These are phyloP conservation scores for Zygnema circumcarinatum DNA, from an alignment of 139 green algal species.

Conservation along the genomic window DNA sequence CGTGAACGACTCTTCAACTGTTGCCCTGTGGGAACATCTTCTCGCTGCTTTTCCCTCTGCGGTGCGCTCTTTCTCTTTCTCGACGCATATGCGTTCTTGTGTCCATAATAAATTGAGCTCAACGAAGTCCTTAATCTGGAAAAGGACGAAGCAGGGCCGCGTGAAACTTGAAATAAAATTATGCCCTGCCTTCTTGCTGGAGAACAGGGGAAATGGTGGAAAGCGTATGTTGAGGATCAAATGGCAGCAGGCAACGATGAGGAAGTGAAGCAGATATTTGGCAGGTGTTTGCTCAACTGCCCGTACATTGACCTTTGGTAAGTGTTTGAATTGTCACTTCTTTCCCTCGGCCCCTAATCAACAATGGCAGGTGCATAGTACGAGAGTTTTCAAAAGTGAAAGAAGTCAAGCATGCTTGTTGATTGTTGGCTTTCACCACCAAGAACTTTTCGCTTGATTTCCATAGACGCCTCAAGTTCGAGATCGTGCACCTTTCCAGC, in stretches of 20 bases:
- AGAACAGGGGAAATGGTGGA: constrained; percentile 63
- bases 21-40: constrained; percentile 6
- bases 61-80: not conserved
- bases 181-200: not conserved
- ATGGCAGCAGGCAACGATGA: constrained; percentile 59
- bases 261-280: constrained; percentile 78
- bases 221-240: constrained; percentile 72
- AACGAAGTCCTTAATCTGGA: not conserved
- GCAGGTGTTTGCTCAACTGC: constrained; percentile 80
- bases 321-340: not conserved
- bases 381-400: too few species aligned
- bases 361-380: too few species aligned
- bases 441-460: too few species aligned
- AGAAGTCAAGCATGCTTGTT: too few species aligned
- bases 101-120: not conserved
- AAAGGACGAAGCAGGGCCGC: not conserved
- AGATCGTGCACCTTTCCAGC: too few species aligned
- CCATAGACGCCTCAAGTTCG: too few species aligned
- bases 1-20: not conserved
- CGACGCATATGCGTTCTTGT: not conserved
- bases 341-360: too few species aligned
- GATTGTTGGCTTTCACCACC: too few species aligned
- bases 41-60: not conserved
- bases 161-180: not conserved
- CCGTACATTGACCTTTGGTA: constrained; percentile 78